These are phyloP conservation scores for Eucalyptus shirleyi DNA, from an alignment of 345 rosid species.

Conservation along the genomic window DNA sequence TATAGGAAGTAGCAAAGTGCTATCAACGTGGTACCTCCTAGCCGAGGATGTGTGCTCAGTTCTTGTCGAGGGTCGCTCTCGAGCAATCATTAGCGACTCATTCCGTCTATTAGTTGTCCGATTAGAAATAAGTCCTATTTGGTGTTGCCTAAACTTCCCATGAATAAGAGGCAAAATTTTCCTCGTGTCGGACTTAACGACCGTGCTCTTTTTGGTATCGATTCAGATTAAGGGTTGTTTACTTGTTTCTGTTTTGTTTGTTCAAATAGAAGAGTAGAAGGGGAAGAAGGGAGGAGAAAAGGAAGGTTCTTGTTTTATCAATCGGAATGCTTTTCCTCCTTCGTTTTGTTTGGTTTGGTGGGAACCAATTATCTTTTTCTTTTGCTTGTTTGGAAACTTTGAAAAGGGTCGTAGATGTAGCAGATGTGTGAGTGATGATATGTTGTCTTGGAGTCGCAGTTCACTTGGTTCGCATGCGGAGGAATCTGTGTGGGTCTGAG, in stretches of 20 bases:
- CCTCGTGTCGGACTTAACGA: too few relatives aligned
- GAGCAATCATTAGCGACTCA: neutral
- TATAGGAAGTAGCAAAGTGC: neutral
- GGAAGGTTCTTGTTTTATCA: neutral
- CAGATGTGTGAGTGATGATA: neutral
- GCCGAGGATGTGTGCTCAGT: neutral
- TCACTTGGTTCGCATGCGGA: conserved; percentile 62
- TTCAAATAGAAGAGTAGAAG: neutral
- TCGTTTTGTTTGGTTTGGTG: neutral
- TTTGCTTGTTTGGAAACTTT: neutral
- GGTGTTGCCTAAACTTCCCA: neutral
- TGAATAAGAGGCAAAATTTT: too few relatives aligned
- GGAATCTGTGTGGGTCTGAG: conserved; percentile 56
- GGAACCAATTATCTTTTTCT: neutral
- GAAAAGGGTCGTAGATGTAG: neutral
- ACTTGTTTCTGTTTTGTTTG: neutral
- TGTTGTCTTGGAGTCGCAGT: conserved; percentile 11
- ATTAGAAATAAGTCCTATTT: neutral
- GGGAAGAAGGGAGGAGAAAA: neutral
- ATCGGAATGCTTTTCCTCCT: neutral
- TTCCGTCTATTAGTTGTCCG: neutral
- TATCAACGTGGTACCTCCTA: neutral
- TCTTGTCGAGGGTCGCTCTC: neutral
- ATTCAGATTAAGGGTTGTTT: too few relatives aligned
- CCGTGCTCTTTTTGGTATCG: neutral